These are phyloP conservation scores for Fusarium floridanum DNA, from an alignment of 2,329 filamentous ascomycete species.

Conservation along the genomic window DNA sequence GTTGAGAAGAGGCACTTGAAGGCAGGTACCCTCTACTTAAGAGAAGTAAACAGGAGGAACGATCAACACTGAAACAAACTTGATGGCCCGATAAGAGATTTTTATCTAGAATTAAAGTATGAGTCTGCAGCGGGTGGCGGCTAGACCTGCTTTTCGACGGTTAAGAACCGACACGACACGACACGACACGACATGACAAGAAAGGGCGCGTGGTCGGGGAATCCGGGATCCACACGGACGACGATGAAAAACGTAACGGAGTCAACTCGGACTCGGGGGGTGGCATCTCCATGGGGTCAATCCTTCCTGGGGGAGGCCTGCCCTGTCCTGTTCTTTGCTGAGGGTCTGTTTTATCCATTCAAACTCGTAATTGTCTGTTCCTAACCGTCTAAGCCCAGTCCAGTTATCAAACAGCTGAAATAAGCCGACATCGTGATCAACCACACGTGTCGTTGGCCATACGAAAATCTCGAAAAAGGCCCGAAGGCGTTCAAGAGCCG, in stretches of 20 bases:
- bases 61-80: not conserved
- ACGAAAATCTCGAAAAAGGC: slow-evolving; percentile 17
- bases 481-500: slow-evolving; percentile 31
- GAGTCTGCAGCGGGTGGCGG: slow-evolving; percentile 9
- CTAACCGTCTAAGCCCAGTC: slow-evolving; percentile 10
- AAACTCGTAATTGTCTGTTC: slow-evolving; percentile 21
- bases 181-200: not conserved
- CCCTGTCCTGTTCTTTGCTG: not conserved
- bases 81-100: not conserved
- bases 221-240: slow-evolving; percentile 31
- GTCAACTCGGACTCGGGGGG: slow-evolving; percentile 7
- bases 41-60: not conserved
- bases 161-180: not conserved
- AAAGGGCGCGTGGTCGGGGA: slow-evolving; percentile 28
- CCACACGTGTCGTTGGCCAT: not conserved
- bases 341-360: slow-evolving; percentile 24
- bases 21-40: not conserved
- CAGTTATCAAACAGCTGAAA: not conserved
- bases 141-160: slow-evolving; percentile 37
- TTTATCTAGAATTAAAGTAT: slow-evolving; percentile 14
- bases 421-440: not conserved
- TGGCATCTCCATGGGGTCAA: slow-evolving; percentile 12
- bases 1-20: not conserved
- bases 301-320: not conserved
- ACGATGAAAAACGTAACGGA: slow-evolving; percentile 13